Conservation (phyloP, 1,284 basidiomycete species). For the Sutorius eximius region DNA sequence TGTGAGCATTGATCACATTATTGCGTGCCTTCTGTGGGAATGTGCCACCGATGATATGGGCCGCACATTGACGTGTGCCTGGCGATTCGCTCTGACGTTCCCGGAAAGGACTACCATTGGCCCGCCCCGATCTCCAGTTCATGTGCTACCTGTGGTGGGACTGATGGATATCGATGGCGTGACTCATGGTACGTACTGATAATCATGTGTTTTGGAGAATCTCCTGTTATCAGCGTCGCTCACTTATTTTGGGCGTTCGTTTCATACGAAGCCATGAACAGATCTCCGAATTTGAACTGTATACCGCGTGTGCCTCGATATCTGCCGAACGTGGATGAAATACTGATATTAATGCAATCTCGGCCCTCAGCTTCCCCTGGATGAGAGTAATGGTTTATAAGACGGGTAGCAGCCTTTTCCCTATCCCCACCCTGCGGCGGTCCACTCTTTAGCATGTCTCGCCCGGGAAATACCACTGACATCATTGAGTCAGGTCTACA, state of each 20-base stretch:
- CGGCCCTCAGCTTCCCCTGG: neutral
- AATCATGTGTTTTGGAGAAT: neutral
- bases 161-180: too few relatives aligned
- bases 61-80: neutral
- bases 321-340: neutral
- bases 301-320: neutral
- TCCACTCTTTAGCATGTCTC: constrained; percentile 14
- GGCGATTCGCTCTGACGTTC: neutral
- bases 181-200: neutral
- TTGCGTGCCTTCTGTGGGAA: neutral
- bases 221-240: too few relatives aligned
- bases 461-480: constrained; percentile 6
- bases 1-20: neutral
- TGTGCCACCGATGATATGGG: neutral
- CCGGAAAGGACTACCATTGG: neutral
- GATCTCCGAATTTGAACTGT: neutral
- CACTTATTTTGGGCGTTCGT: neutral
- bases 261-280: neutral
- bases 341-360: neutral
- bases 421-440: neutral
- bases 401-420: neutral
- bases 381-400: constrained; percentile 3
- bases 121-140: neutral
- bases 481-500: neutral
- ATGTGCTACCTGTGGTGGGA: neutral